phyloP scores from a whole-genome alignment of 1,284 basidiomycete species.

The Tylopilus sp. region DNA sequence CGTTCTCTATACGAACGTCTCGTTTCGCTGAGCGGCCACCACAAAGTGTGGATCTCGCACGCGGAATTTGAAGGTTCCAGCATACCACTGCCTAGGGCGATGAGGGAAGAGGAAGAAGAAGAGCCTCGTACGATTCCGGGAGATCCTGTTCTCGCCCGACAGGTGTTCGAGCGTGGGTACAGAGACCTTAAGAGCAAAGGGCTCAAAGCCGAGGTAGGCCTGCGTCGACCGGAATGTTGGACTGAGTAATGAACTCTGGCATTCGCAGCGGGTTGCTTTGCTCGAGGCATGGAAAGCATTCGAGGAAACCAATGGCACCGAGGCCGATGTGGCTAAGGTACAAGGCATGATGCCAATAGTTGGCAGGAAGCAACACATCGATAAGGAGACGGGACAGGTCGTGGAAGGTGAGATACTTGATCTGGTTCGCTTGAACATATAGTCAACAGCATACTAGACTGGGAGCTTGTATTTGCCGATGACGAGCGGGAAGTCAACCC shows the following conservation, averaged over 20 bases:
- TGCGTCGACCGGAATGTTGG: background rate
- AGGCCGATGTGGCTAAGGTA: conserved; percentile 71
- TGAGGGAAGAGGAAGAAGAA: conserved; percentile 74
- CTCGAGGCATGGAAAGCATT: conserved; percentile 93
- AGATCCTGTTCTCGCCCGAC: conserved; percentile 65
- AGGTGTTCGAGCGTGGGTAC: conserved; percentile 84
- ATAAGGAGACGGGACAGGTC: conserved; percentile 78
- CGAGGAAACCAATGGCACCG: conserved; percentile 74
- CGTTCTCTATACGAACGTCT: conserved; percentile 90
- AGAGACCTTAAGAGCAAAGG: conserved; percentile 76
- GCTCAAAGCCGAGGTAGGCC: conserved; percentile 82
- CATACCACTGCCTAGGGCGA: conserved; percentile 60
- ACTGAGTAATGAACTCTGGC: conserved; percentile 3
- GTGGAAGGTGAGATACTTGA: conserved; percentile 67
- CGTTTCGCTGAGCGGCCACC: conserved; percentile 84
- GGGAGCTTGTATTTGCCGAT: conserved; percentile 93
- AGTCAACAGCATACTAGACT: conserved; percentile 51
- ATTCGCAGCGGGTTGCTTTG: conserved; percentile 72
- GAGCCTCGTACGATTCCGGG: conserved; percentile 67
- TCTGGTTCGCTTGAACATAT: conserved; percentile 1
- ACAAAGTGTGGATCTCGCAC: conserved; percentile 88
- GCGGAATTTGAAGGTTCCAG: conserved; percentile 73
- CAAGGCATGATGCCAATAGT: conserved; percentile 89
- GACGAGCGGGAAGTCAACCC: conserved; percentile 92
- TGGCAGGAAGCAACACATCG: conserved; percentile 78